Evolutionary conservation across 148 eudicot genomes (phyloP).

Genomic region (Fallopia convolvulus): DNA sequence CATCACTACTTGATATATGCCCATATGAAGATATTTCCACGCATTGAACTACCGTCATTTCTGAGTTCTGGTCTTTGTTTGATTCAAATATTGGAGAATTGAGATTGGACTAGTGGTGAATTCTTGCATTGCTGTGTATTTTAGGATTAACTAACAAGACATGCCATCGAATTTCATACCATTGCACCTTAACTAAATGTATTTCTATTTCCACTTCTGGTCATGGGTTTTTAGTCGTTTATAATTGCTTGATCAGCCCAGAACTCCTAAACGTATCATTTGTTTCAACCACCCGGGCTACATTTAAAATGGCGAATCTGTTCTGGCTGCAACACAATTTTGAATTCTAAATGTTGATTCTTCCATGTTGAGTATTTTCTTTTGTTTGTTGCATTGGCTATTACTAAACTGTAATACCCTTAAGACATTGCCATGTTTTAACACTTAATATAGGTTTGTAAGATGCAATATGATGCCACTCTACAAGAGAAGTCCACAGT

Average conservation of each 20-base stretch:
- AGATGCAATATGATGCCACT: conserved; percentile 5
- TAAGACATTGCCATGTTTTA: not conserved
- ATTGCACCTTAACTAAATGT: no score
- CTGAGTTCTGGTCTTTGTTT: not conserved
- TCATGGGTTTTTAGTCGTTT: no score
- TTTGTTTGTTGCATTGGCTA: not conserved
- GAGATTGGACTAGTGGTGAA: not conserved
- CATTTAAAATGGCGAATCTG: not conserved
- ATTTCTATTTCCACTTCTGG: no score
- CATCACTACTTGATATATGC: not conserved
- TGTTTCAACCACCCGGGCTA: no score
- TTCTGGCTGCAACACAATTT: no score
- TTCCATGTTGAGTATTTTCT: not conserved
- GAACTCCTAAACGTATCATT: not conserved
- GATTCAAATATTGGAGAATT: not conserved
- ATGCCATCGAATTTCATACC: not conserved
- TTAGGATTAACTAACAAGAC: not conserved
- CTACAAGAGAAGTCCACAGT: not conserved
- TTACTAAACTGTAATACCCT: not conserved
- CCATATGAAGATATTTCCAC: no score
- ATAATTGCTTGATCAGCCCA: not conserved
- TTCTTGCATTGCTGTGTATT: not conserved
- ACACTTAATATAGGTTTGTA: not conserved
- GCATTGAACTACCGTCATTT: no score
- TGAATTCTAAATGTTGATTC: not conserved